phyloP scores from a whole-genome alignment of 495 filamentous ascomycete genomes.

The Evansstolkia leycettana region DNA sequence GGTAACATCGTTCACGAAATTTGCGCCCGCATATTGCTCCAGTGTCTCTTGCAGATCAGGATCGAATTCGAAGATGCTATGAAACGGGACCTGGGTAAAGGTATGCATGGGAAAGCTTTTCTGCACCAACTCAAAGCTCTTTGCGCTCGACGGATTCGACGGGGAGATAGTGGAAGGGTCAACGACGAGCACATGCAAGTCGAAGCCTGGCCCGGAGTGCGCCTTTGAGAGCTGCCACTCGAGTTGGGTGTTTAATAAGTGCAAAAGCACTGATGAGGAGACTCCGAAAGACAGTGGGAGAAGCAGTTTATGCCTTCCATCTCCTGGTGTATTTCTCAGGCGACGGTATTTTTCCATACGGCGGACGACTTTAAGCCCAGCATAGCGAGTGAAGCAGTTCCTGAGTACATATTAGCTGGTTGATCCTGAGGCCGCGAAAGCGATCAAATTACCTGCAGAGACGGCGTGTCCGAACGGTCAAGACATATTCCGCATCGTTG shows the following conservation, averaged over 20 bases:
- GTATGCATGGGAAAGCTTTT: slow-evolving; percentile 46
- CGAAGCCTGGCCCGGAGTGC: slow-evolving; percentile 47
- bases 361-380: slow-evolving; percentile 62
- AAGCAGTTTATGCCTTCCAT: slow-evolving; percentile 43
- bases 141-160: slow-evolving; percentile 10
- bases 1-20: slow-evolving; percentile 17
- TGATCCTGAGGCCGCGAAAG: background rate
- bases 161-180: slow-evolving; percentile 36
- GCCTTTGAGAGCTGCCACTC: slow-evolving; percentile 42
- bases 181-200: slow-evolving; percentile 54
- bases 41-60: slow-evolving; percentile 18
- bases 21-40: slow-evolving; percentile 13
- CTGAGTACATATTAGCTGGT: slow-evolving; percentile 29
- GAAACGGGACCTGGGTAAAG: slow-evolving; percentile 42
- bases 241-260: slow-evolving; percentile 60
- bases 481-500: slow-evolving; percentile 21
- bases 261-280: slow-evolving; percentile 66
- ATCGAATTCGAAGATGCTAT: slow-evolving; percentile 40
- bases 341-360: slow-evolving; percentile 57
- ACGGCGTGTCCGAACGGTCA: slow-evolving; percentile 29
- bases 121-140: slow-evolving; percentile 24
- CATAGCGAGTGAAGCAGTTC: slow-evolving; percentile 64
- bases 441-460: slow-evolving; percentile 33
- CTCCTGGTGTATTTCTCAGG: slow-evolving; percentile 17
- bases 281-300: slow-evolving; percentile 75